Evolutionary conservation across 257 asterid genomes (phyloP), one percentile per base, ranked within the genome.

Genomic region (Jacaranda mimosifolia): DNA sequence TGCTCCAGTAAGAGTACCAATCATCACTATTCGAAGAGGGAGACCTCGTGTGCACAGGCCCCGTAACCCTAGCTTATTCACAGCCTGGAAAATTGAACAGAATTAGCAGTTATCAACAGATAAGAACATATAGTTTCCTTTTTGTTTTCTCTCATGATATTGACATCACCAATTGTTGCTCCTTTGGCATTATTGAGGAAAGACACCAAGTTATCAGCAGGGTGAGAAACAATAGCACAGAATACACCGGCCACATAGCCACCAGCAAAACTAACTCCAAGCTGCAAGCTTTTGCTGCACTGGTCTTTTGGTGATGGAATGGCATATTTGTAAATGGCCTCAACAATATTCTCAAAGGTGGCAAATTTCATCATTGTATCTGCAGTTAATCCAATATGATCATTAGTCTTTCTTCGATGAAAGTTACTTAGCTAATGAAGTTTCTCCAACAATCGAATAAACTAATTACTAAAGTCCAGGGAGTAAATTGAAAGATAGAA

Each of bases 1-100:
- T n/a, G 97, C 96, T 64, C 98, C 98, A n/a, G 98, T 91, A 51
- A 94, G 97, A 52, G 98, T 94, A 42, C 98, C 98, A 75, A 94
- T 91, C 98, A 94, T 94, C 81, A 94, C 97, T 70, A 94, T 94
- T 80, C 98, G 96, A 32, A 94, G 91, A 79, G 97, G 98, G 73
- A 94, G 97, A 4, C 98, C 98, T 32, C 98, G 87, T 1, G 97
- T 94, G 79, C 89, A 91, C 67, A 94, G 92, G 57, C 97, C 97
- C 90, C 40, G 4, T 48, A 94, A 36, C 9, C 98, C 98, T 4
- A 94, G 80, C 85, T 94, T 91, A 76, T 86, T 87, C 51, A 91
- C 98, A 69, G 97, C 98, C 98, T 91, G 80, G 40, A 59, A 26
- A 42, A 19, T 62, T 35, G 68, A 32, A 35, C 18, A 62, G 32